These are phyloP conservation scores for Annulohypoxylon stygium DNA, from an alignment of 495 filamentous ascomycete genomes.

Conservation along the genomic window DNA sequence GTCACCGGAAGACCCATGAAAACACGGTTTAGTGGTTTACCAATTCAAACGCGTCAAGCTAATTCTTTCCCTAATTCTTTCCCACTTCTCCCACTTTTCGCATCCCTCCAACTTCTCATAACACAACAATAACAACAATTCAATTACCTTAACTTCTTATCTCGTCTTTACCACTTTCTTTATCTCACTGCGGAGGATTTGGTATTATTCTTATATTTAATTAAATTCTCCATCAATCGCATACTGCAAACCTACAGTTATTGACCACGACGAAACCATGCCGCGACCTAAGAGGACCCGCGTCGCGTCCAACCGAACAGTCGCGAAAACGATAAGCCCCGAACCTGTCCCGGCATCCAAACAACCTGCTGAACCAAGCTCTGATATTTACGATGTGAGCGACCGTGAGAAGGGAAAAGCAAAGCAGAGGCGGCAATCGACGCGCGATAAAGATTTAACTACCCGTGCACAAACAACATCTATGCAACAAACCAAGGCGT, in stretches of 20 bases:
- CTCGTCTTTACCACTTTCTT: not conserved
- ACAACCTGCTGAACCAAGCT: slow-evolving; percentile 37
- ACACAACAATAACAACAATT: slow-evolving; percentile 8
- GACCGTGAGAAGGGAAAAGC: slow-evolving; percentile 58
- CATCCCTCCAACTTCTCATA: slow-evolving; percentile 2
- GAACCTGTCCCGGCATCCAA: slow-evolving; percentile 29
- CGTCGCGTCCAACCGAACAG: slow-evolving; percentile 52
- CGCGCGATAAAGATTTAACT: slow-evolving; percentile 27
- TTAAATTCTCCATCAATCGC: not conserved
- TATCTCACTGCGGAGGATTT: not conserved
- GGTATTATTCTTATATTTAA: not conserved
- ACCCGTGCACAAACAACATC: slow-evolving; percentile 28
- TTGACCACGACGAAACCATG: slow-evolving; percentile 47
- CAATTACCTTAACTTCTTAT: slow-evolving; percentile 3
- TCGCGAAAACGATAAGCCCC: slow-evolving; percentile 42
- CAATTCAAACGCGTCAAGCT: slow-evolving; percentile 46
- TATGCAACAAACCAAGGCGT: slow-evolving; percentile 49
- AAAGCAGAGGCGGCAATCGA: slow-evolving; percentile 42
- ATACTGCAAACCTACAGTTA: not conserved
- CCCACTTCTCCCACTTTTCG: slow-evolving; percentile 5
- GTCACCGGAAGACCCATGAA: not conserved
- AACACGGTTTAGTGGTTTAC: slow-evolving; percentile 34
- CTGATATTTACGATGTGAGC: slow-evolving; percentile 62
- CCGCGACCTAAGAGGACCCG: slow-evolving; percentile 60
- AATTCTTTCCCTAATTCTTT: not conserved